Conservation (phyloP, 805 yeast genomes). For the Brettanomyces anomalus region DNA sequence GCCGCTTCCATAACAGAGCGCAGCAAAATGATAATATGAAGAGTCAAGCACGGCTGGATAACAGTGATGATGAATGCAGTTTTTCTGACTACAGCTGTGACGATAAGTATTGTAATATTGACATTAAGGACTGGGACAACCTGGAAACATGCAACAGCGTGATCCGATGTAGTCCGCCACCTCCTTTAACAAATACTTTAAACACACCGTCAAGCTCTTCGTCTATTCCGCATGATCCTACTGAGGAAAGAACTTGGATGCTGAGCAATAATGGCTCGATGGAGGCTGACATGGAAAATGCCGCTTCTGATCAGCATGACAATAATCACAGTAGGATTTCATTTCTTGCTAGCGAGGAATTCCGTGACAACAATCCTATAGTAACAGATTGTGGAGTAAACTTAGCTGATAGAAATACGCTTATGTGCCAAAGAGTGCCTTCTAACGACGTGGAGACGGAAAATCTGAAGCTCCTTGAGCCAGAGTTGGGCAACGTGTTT, state of each 20-base stretch:
- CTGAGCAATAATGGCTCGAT: no score
- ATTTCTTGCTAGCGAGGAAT: no score
- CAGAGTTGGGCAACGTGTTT: conserved; percentile 2
- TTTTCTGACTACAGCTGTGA: conserved; percentile 5
- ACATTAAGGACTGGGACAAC: conserved; percentile 1
- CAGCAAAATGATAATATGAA: no score
- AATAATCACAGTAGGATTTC: no score
- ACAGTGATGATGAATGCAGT: neutral
- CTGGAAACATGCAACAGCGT: conserved; percentile 1
- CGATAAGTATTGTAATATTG: neutral
- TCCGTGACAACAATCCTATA: neutral
- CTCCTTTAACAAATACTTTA: neutral
- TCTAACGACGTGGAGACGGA: neutral
- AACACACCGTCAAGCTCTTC: neutral
- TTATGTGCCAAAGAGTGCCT: neutral
- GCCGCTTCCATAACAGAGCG: neutral
- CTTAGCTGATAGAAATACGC: neutral
- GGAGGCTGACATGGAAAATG: no score
- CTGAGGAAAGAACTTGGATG: neutral
- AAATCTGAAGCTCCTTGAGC: conserved; percentile 2
- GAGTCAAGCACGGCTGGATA: no score
- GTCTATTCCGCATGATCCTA: neutral
- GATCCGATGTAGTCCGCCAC: conserved; percentile 1
- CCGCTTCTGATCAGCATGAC: no score
- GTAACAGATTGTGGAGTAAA: neutral